These are phyloP conservation scores for Dicorynia guianensis DNA, from an alignment of 306 rosid genomes.

Conservation along the genomic window DNA sequence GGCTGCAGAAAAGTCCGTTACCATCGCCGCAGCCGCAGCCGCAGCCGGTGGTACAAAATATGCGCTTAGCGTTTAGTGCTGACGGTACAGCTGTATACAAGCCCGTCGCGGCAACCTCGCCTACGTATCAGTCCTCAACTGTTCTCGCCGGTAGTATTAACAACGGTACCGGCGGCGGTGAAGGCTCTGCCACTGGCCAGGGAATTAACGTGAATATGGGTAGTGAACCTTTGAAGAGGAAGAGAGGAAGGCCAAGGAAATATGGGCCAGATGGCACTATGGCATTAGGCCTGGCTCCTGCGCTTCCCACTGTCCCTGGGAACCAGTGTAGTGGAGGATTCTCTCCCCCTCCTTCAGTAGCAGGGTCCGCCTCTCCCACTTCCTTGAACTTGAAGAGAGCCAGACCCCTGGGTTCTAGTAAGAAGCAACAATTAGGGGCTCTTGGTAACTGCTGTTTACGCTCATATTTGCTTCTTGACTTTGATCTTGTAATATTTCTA, in stretches of 20 bases:
- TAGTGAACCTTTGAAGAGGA: constrained; percentile 53
- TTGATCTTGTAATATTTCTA: background rate
- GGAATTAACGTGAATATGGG: constrained; percentile 47
- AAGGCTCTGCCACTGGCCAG: constrained; percentile 7
- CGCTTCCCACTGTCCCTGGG: background rate
- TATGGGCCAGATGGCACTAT: constrained; percentile 67
- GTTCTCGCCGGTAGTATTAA: background rate
- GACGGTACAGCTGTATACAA: constrained; percentile 48
- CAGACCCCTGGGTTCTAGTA: constrained; percentile 61
- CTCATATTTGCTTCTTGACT: background rate
- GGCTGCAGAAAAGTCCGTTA: constrained; percentile 46
- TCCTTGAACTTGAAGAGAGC: constrained; percentile 46
- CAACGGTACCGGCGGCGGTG: constrained; percentile 22
- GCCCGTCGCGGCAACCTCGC: constrained; percentile 32
- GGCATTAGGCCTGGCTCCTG: constrained; percentile 49
- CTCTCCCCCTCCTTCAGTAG: constrained; percentile 41
- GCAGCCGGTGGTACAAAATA: constrained; percentile 43
- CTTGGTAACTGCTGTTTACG: constrained; percentile 42
- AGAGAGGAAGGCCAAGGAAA: constrained; percentile 72
- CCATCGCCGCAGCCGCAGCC: constrained; percentile 17
- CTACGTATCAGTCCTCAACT: background rate
- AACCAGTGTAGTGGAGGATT: constrained; percentile 44
- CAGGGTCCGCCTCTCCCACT: constrained; percentile 38
- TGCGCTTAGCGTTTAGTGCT: constrained; percentile 48
- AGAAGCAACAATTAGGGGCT: constrained; percentile 57